Conservation (phyloP, 139 green algal species). For the Desmodesmus armatus region DNA sequence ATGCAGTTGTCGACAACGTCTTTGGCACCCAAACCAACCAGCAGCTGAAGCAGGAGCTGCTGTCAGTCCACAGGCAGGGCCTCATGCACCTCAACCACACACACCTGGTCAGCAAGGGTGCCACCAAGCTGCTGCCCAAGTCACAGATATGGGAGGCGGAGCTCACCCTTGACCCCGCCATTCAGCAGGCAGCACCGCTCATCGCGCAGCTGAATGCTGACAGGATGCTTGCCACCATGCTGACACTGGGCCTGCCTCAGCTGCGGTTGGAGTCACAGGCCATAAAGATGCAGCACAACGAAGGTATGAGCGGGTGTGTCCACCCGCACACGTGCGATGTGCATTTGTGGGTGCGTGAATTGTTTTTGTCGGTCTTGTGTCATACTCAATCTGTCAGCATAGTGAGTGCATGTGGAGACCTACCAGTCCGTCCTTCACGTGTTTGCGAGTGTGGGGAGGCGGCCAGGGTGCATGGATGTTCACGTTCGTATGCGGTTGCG, state of each 20-base stretch:
- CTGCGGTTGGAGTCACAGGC: constrained; percentile 71
- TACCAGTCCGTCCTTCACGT: no score
- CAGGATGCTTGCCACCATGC: constrained; percentile 69
- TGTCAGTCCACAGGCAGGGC: constrained; percentile 28
- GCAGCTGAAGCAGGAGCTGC: constrained; percentile 55
- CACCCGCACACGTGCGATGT: not conserved
- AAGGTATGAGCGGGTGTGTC: constrained; percentile 19
- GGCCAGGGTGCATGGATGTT: no score
- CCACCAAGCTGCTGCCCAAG: constrained; percentile 66
- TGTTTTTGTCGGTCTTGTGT: no score
- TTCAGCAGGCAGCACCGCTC: constrained; percentile 57
- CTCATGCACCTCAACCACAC: constrained; percentile 77
- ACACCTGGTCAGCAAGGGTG: constrained; percentile 58
- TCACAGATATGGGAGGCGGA: constrained; percentile 65
- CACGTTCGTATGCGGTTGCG: no score
- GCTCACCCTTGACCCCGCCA: constrained; percentile 44
- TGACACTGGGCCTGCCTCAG: constrained; percentile 69
- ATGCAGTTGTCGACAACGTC: constrained; percentile 65
- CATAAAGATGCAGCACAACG: constrained; percentile 86
- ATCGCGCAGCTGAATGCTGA: constrained; percentile 65
- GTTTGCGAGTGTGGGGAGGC: no score
- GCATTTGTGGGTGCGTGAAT: not conserved
- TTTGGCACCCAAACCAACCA: constrained; percentile 29
- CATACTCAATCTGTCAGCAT: no score
- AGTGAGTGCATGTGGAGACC: no score